phyloP scores from a whole-genome alignment of 371 early-diverging fungal species.

The Capillidium rhysosporum region DNA sequence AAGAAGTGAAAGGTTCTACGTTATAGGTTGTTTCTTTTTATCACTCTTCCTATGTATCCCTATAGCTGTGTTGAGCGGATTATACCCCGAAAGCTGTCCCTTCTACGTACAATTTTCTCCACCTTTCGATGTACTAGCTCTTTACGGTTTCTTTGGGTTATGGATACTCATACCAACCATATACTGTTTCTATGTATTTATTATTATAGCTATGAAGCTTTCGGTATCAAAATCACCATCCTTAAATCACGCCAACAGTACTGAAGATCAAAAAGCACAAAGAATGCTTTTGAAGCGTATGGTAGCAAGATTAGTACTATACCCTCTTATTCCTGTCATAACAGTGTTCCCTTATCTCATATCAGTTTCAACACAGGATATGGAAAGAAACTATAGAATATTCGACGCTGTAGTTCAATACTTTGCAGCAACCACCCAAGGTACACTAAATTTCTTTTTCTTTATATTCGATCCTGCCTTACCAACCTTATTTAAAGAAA shows the following conservation, averaged over 20 bases:
- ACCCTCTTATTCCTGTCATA: neutral
- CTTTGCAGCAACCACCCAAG: slow-evolving; percentile 1
- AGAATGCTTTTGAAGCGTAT: neutral
- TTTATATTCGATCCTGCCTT: slow-evolving; percentile 4
- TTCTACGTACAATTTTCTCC: neutral
- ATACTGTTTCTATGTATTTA: neutral
- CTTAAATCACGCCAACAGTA: neutral
- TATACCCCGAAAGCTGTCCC: neutral
- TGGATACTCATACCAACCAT: neutral
- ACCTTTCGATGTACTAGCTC: neutral
- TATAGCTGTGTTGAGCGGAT: neutral
- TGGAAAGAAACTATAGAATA: neutral
- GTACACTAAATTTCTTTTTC: slow-evolving; percentile 4
- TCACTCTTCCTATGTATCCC: neutral
- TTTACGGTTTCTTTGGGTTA: neutral
- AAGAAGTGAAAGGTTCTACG: neutral
- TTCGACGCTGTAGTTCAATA: neutral
- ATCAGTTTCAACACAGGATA: neutral
- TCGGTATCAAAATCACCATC: neutral
- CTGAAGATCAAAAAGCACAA: neutral
- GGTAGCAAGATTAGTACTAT: neutral
- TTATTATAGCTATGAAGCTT: neutral
- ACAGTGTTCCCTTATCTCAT: neutral
- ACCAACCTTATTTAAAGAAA: neutral
- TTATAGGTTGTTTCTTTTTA: neutral